Percentiles rank a stretch among this genome's conserved stretches.
phyloP scores from a whole-genome alignment of 129 eudicot genomes.

The Smallanthus sonchifolius region DNA sequence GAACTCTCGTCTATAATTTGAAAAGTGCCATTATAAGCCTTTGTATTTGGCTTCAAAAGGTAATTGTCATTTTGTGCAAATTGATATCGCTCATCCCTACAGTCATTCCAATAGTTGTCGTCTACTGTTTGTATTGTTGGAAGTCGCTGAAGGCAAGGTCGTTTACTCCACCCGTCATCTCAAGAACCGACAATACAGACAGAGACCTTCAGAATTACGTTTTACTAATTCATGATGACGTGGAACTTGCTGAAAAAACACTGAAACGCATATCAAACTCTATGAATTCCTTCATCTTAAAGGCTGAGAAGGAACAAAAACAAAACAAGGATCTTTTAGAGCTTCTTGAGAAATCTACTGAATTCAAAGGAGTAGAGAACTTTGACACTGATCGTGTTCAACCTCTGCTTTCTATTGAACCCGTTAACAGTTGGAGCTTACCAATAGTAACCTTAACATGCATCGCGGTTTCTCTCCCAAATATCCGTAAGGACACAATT shows the following conservation, averaged over 20 bases:
- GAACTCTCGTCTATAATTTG: not conserved
- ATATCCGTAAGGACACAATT: not conserved
- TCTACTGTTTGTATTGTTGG: not conserved
- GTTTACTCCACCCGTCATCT: no score
- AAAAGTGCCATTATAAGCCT: not conserved
- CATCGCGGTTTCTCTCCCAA: conserved; percentile 5
- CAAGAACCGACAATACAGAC: not conserved
- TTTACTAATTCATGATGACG: not conserved
- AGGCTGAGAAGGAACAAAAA: conserved; percentile 9
- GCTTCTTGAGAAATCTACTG: conserved; percentile 11
- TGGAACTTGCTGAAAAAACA: not conserved
- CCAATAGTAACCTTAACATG: conserved; percentile 19
- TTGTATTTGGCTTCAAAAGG: conserved; percentile 11
- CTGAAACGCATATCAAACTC: not conserved
- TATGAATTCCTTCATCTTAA: not conserved
- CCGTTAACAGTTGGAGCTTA: conserved; percentile 7
- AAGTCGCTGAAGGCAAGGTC: not conserved
- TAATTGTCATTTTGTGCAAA: not conserved
- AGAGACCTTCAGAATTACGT: conserved; percentile 14
- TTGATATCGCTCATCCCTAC: not conserved
- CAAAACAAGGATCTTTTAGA: not conserved
- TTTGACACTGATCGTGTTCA: conserved; percentile 1
- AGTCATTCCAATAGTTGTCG: not conserved
- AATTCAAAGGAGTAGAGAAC: not conserved
- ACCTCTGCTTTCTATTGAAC: not conserved